Evolutionary conservation across 176 grass and related monocot genomes (phyloP), one percentile per base, ranked within the genome.

Genomic region (Musa acuminata): DNA sequence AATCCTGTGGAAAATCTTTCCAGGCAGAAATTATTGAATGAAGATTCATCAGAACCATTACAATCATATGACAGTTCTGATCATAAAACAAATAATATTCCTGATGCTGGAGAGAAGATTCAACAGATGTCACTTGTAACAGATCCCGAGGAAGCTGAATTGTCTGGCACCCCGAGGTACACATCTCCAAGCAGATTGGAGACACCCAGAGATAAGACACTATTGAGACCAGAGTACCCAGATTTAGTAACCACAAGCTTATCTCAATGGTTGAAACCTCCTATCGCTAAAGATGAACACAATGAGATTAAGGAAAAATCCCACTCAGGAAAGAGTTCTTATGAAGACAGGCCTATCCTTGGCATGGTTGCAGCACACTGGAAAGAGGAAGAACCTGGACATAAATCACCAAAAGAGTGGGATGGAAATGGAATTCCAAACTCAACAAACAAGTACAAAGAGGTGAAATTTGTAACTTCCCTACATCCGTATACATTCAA

Each of bases 391-490:
- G 90, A 82, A 21, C 83, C 86, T 12, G 75, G 63, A 65, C 82
- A 53, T 52, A 59, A 72, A 65, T 76, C 74, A 52, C 79, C 82
- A 51, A 85, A 90, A 82, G 78, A 76, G 65, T 91, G 88, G 86
- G 94, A 98, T 80, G 88, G 94, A 74, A 93, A 93, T 76, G 94
- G 94, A 76, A 93, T 98, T 75, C 94, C 94, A 74, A 98, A 98
- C 72, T 98, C 94, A 26, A 98, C 94, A 29, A 98, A 93, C 72
- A 98, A 93, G 75, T 98, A 93, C 69, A 93, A 91, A 93, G 94
- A 98, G 82, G 93, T 96, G 86, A 78, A 75, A 23, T 80, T 35
- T 73, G 11, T 70, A 76, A 72, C 51, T 11, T 60, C 68, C 80
- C 58, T 86, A 24, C 75, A 80, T 51, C 13, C 76, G 23, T 78